phyloP scores from a whole-genome alignment of 2,329 filamentous ascomycete genomes.

The Aspergillus brasiliensis region DNA sequence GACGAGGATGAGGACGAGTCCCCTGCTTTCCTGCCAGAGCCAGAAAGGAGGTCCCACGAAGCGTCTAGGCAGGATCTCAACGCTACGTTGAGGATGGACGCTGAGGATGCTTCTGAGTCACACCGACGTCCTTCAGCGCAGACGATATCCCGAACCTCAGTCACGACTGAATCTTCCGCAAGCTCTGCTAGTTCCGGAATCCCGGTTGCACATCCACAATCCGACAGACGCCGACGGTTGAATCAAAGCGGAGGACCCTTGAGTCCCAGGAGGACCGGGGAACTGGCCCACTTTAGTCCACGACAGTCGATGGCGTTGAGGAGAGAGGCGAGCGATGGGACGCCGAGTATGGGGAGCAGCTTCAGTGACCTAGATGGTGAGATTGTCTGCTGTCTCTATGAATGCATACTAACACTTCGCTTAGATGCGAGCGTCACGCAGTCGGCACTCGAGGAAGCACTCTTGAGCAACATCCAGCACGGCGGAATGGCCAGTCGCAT shows the following conservation, averaged over 20 bases:
- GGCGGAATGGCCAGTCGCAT: conserved; percentile 52
- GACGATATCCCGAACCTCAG: conserved; percentile 19
- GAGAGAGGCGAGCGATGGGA: conserved; percentile 55
- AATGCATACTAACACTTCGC: conserved; percentile 2
- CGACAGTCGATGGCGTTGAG: conserved; percentile 39
- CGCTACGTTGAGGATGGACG: conserved; percentile 44
- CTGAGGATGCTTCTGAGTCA: conserved; percentile 29
- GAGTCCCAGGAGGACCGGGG: conserved; percentile 52
- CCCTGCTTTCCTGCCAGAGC: conserved; percentile 47
- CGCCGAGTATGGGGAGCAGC: conserved; percentile 65
- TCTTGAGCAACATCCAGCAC: conserved; percentile 65
- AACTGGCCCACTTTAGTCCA: conserved; percentile 52
- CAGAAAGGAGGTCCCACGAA: conserved; percentile 21
- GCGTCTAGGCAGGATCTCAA: conserved; percentile 38
- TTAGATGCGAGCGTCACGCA: conserved; percentile 65
- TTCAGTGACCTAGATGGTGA: conserved; percentile 66
- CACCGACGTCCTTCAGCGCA: conserved; percentile 32
- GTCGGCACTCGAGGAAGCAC: conserved; percentile 64
- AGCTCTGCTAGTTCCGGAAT: conserved; percentile 43
- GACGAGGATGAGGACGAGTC: conserved; percentile 50
- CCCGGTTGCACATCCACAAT: conserved; percentile 26
- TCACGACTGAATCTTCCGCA: conserved; percentile 33
- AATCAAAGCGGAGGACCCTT: conserved; percentile 23
- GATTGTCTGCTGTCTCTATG: conserved; percentile 4
- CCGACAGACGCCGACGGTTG: conserved; percentile 20